Percentiles rank a stretch among this genome's conserved stretches.
Evolutionary conservation across 129 eudicot genomes (phyloP).

Genomic region (Daucus carota): DNA sequence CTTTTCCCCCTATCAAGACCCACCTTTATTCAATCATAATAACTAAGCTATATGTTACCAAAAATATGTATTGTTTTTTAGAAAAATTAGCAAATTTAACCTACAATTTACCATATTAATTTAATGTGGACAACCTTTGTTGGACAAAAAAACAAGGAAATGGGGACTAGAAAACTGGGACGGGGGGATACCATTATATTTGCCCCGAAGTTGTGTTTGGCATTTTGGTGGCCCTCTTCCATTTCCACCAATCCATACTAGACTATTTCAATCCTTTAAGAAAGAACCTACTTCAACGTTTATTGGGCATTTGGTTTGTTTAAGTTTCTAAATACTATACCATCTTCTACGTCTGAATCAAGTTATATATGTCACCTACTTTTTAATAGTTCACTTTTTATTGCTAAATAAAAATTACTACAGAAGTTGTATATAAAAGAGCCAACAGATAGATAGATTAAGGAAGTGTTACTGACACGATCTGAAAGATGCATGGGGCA

Average conservation of each 20-base stretch:
- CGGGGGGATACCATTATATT: no score
- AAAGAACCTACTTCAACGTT: background rate
- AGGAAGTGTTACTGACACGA: conserved; percentile 41
- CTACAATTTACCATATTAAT: no score
- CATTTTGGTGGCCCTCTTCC: background rate
- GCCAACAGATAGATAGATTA: background rate
- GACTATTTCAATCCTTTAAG: background rate
- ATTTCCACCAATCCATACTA: background rate
- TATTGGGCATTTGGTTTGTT: background rate
- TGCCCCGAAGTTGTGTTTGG: background rate
- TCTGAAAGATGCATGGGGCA: conserved; percentile 94
- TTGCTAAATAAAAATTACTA: background rate
- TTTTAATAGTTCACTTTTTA: background rate
- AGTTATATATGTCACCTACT: background rate
- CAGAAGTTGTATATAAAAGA: background rate
- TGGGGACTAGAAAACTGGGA: no score
- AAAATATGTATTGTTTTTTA: no score
- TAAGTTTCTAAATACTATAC: background rate
- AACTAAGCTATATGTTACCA: no score
- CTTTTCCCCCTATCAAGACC: no score
- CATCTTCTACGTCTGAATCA: background rate
- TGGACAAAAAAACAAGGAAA: no score
- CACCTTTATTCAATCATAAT: no score
- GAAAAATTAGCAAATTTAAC: no score
- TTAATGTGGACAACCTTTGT: no score